Conservation (phyloP, 768 basidiomycete genomes). For the Suillus subluteus region DNA sequence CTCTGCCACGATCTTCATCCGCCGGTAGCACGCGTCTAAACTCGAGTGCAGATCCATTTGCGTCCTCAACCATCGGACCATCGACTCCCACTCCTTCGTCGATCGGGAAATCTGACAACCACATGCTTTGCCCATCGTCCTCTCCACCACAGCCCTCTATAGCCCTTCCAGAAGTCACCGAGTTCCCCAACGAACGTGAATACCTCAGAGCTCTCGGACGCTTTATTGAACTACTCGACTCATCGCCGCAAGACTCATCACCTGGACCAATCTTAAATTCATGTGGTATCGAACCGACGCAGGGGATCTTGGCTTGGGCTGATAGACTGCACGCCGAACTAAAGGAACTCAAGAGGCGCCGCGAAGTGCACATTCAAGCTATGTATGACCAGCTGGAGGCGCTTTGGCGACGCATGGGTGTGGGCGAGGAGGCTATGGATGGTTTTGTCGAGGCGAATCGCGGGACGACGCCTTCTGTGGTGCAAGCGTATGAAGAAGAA, state of each 20-base stretch:
- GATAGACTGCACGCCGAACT: conserved; percentile 58
- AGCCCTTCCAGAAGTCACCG: conserved; percentile 14
- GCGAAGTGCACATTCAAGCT: conserved; percentile 86
- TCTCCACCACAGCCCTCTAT: conserved; percentile 17
- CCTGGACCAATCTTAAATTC: conserved; percentile 30
- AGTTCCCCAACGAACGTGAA: conserved; percentile 40
- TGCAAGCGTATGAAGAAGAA: conserved; percentile 87
- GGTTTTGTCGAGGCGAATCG: conserved; percentile 85
- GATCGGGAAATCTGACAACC: conserved; percentile 37
- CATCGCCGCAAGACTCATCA: conserved; percentile 29
- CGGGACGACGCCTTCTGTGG: conserved; percentile 77
- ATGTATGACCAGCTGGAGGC: conserved; percentile 94
- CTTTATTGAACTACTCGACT: conserved; percentile 64
- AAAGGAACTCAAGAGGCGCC: conserved; percentile 69
- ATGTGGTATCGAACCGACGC: conserved; percentile 73
- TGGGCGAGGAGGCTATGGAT: conserved; percentile 81
- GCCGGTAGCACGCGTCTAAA: conserved; percentile 28
- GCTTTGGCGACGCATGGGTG: conserved; percentile 86
- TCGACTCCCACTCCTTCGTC: conserved; percentile 54
- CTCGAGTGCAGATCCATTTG: conserved; percentile 29
- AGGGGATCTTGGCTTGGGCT: conserved; percentile 75
- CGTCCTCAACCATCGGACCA: conserved; percentile 21
- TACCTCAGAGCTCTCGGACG: conserved; percentile 63
- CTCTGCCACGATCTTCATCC: conserved; percentile 49
- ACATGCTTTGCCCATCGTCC: conserved; percentile 39